Evolutionary conservation across 257 asterid genomes (phyloP), one percentile per base, ranked within the genome.

Genomic region (Ilex asprella): DNA sequence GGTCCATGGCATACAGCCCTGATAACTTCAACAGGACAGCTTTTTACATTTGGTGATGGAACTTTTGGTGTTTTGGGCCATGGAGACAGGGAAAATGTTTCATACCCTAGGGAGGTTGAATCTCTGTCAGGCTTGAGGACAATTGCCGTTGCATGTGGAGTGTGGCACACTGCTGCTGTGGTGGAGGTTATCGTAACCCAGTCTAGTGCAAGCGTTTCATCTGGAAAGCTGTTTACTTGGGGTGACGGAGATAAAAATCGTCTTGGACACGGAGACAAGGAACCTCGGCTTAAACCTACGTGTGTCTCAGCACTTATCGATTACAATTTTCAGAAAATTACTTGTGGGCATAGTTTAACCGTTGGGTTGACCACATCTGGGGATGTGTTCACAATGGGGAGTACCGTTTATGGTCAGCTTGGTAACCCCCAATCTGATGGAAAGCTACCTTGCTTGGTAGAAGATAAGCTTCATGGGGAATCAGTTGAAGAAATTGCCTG

Each of bases 1-100:
- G 97, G 97, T 29, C 92, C 97, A 35, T 89, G 97, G 97, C 97
- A 89, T 70, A 83, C 97, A 5, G 97, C 97, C 55, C 67, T 90
- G 74, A 72, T 89, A 62, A 84, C 97, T 6, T 73, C 88, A 10
- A 83, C 79, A 2, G 92, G 92, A 5, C 92, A 87, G 75, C 84
- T 89, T 61, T 87, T 89, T 63, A 89, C 97, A 3, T 89, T 86
- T 55, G 97, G 97, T 35, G 90, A 86, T 60, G 97, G 95, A 60
- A 89, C 95, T 10, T 89, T 89, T 64, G 97, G 97, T 39, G 94
- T 85, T 60, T 78, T 89, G 58, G 97, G 97, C 65, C 97, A 89
- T 49, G 95, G 95, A 31, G 79, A 81, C 74, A 62, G 92, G 70
- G 93, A 74, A 78, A 85, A 63, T 55, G 69, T 84, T 32, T 69